A percentile compares a stretch with the other conserved stretches of the same genome.
Evolutionary conservation across 2,329 filamentous ascomycete species (phyloP).

Genomic region (Conoideocrella luteorostrata): DNA sequence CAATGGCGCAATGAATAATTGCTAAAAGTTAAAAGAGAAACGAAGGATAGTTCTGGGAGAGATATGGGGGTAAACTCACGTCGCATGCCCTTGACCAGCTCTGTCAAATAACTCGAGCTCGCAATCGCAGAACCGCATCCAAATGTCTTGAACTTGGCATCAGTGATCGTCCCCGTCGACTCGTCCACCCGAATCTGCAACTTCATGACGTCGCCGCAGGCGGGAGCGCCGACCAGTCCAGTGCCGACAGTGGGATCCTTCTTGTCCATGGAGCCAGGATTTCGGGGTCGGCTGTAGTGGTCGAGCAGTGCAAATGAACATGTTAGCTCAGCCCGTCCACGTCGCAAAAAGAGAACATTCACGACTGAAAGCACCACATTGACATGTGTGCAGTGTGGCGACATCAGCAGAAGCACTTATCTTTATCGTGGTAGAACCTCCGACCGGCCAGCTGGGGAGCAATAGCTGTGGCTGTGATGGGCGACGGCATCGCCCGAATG

Average conservation of each 20-base stretch:
- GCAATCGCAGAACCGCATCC: constrained; percentile 93
- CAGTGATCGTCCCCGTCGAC: constrained; percentile 78
- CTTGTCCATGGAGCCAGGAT: constrained; percentile 59
- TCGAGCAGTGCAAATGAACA: constrained; percentile 26
- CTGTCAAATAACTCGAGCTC: constrained; percentile 80
- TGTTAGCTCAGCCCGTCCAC: constrained; percentile 7
- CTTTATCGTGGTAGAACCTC: constrained; percentile 45
- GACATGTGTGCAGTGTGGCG: not conserved
- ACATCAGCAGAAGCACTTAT: constrained; percentile 7
- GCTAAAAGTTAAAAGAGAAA: too few relatives aligned
- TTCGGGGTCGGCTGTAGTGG: constrained; percentile 48
- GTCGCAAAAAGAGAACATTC: not conserved
- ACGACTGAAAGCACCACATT: not conserved
- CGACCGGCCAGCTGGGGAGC: constrained; percentile 28
- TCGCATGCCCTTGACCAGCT: constrained; percentile 90
- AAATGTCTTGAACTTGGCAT: constrained; percentile 98
- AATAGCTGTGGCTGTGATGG: constrained; percentile 9
- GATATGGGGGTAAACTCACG: too few relatives aligned
- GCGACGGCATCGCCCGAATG: constrained; percentile 11
- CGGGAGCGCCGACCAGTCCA: constrained; percentile 82
- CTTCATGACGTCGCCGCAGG: constrained; percentile 90
- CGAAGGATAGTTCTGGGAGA: too few relatives aligned
- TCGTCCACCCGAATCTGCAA: constrained; percentile 75
- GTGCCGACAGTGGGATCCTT: constrained; percentile 78
- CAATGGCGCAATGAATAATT: too few relatives aligned